phyloP scores from a whole-genome alignment of 179 eudicot species.

The Monotropa hypopitys region DNA sequence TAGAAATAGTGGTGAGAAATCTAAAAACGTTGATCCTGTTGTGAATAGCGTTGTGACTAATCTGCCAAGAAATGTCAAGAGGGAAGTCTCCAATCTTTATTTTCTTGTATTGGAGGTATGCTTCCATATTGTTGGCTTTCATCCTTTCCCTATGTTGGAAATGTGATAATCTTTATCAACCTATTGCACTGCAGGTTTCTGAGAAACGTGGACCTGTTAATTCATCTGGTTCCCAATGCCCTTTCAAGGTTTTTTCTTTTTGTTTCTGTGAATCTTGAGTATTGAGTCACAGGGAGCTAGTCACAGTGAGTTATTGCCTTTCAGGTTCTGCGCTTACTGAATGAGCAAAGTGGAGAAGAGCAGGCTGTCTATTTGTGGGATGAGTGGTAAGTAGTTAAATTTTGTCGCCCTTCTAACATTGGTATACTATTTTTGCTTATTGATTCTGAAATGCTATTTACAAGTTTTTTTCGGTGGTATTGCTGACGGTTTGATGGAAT shows the following conservation, averaged over 20 bases:
- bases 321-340: slow-evolving; percentile 75
- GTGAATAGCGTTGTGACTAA: slow-evolving; percentile 11
- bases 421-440: not conserved
- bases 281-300: not conserved
- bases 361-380: slow-evolving; percentile 62
- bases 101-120: slow-evolving; percentile 91
- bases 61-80: slow-evolving; percentile 14
- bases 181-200: slow-evolving; percentile 47
- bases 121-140: not conserved
- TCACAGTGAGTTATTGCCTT: slow-evolving; percentile 3
- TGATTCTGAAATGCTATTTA: not conserved
- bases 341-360: slow-evolving; percentile 79
- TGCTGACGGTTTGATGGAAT: too few relatives aligned
- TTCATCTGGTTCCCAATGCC: slow-evolving; percentile 37
- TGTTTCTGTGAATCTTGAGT: slow-evolving; percentile 8
- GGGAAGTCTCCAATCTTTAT: slow-evolving; percentile 27
- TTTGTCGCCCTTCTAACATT: not conserved
- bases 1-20: slow-evolving; percentile 14
- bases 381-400: slow-evolving; percentile 57
- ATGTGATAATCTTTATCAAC: not conserved
- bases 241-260: slow-evolving; percentile 39
- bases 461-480: not conserved
- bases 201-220: slow-evolving; percentile 42
- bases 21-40: slow-evolving; percentile 9
- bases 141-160: not conserved